A percentile compares a stretch with the other conserved stretches of the same genome.
Conservation (phyloP, 2,329 filamentous ascomycete genomes). For the Venturia aucupariae region DNA sequence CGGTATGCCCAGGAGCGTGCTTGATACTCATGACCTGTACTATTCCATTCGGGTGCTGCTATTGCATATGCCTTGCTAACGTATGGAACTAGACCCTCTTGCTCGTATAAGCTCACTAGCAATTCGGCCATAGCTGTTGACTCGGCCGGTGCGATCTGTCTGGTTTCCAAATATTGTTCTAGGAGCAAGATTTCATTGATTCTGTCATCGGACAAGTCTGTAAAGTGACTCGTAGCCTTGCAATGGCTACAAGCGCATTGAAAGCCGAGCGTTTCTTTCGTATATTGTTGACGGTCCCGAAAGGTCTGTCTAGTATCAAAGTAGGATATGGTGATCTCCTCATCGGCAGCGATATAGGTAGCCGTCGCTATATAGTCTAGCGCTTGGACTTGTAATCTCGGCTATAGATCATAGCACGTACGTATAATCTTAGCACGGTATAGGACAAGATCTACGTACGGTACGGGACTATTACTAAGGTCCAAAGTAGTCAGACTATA, state of each 20-base stretch:
- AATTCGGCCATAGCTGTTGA: constrained; percentile 16
- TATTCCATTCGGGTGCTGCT: constrained; percentile 33
- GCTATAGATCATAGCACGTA: too few relatives aligned
- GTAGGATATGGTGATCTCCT: constrained; percentile 35
- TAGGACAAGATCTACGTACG: too few relatives aligned
- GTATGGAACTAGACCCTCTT: constrained; percentile 26
- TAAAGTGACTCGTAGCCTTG: constrained; percentile 21
- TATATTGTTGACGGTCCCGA: constrained; percentile 22
- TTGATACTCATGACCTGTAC: constrained; percentile 23
- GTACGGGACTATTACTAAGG: too few relatives aligned
- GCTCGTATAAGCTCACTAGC: constrained; percentile 29
- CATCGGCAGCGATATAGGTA: constrained; percentile 30
- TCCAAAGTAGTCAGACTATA: too few relatives aligned
- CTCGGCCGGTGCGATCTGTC: constrained; percentile 18
- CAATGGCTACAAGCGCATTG: constrained; percentile 30
- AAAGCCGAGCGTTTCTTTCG: constrained; percentile 31
- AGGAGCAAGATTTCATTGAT: constrained; percentile 26
- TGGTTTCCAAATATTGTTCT: constrained; percentile 28
- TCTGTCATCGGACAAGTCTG: constrained; percentile 28
- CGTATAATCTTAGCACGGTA: too few relatives aligned
- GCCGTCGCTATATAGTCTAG: too few relatives aligned
- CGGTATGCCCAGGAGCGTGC: not conserved
- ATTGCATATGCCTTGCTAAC: constrained; percentile 29
- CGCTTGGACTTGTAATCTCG: too few relatives aligned
- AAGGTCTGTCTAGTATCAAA: constrained; percentile 26